A percentile compares a stretch with the other conserved stretches of the same genome.
phyloP scores from a whole-genome alignment of 148 eudicot genomes.

The Dysphania ambrosioides region DNA sequence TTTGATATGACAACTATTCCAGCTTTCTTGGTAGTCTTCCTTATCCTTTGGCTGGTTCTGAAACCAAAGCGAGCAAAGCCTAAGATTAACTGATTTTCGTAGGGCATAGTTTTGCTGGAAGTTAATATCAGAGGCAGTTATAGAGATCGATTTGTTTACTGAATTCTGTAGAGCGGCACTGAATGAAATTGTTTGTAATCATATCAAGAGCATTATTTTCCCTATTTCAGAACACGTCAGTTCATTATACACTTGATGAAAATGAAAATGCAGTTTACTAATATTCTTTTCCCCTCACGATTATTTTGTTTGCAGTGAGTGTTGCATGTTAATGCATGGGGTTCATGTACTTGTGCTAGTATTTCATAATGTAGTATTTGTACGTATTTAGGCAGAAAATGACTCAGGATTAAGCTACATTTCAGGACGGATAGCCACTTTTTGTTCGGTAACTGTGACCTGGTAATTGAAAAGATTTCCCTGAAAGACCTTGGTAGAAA shows the following conservation, averaged over 20 bases:
- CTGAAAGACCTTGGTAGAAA: too few species aligned
- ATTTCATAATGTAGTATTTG: too few species aligned
- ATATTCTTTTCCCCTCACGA: too few species aligned
- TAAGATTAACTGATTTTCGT: conserved; percentile 63
- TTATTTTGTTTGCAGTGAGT: too few species aligned
- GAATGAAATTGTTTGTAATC: conserved; percentile 9
- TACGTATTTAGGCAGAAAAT: too few species aligned
- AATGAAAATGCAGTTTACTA: neutral
- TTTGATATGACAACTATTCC: conserved; percentile 82
- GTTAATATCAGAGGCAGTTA: conserved; percentile 1
- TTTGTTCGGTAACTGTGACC: too few species aligned
- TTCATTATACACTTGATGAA: too few species aligned
- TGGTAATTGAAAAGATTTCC: too few species aligned
- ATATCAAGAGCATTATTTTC: neutral
- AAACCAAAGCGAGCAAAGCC: conserved; percentile 86
- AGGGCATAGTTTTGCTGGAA: neutral
- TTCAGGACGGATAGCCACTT: too few species aligned
- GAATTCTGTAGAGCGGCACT: conserved; percentile 16
- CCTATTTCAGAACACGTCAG: neutral
- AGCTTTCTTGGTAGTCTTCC: conserved; percentile 66
- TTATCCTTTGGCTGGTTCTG: conserved; percentile 68
- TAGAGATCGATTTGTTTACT: conserved; percentile 6
- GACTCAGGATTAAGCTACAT: too few species aligned
- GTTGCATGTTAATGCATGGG: too few species aligned
- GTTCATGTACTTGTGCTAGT: too few species aligned